Percentiles rank a stretch among this genome's conserved stretches.
Conservation (phyloP, 208 protist species). For the Leptomonas pyrrhocoris region DNA sequence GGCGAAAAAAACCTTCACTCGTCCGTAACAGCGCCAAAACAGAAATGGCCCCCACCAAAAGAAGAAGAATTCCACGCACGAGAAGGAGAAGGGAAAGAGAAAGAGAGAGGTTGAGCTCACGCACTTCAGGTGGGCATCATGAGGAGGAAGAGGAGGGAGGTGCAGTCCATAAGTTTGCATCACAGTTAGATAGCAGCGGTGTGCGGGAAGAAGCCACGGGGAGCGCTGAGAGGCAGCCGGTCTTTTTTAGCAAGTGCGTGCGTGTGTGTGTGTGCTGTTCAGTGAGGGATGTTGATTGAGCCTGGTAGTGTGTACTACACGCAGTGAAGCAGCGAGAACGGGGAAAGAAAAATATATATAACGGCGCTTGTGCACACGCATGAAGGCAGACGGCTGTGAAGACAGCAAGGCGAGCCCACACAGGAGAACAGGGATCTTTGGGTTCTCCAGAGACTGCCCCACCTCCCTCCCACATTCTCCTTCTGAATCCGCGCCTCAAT, state of each 20-base stretch:
- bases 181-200: not conserved
- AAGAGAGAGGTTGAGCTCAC: not conserved
- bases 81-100: not conserved
- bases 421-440: no score
- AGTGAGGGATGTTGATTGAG: no score
- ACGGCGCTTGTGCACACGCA: no score
- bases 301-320: no score
- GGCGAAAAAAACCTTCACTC: slow-evolving; percentile 4
- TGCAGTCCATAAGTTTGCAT: no score
- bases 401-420: no score
- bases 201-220: no score
- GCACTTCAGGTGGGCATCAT: not conserved
- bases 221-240: not conserved
- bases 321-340: no score
- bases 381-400: no score
- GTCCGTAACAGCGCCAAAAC: not conserved
- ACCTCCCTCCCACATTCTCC: no score
- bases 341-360: no score
- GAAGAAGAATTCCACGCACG: not conserved
- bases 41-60: not conserved
- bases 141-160: not conserved
- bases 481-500: not conserved
- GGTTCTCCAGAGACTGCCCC: no score
- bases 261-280: not conserved
- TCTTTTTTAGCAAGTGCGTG: not conserved